A percentile compares a stretch with the other conserved stretches of the same genome.
phyloP scores from a whole-genome alignment of 108 stramenopile species.

The Nitzschia putrida region DNA sequence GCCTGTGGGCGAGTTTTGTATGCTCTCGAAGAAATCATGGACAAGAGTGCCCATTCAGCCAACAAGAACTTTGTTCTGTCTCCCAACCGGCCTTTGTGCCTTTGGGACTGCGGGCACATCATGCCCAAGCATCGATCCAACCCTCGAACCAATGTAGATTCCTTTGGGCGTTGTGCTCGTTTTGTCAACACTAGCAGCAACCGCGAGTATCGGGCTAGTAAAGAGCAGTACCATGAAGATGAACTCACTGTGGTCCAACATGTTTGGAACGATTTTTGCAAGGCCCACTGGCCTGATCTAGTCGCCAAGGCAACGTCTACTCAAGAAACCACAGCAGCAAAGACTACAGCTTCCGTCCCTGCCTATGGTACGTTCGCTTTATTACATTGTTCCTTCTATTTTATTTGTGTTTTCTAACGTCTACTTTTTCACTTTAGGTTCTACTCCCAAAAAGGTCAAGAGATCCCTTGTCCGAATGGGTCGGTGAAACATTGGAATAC shows the following conservation, averaged over 20 bases:
- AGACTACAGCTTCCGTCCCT: not conserved
- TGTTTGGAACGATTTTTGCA: constrained; percentile 44
- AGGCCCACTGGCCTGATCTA: constrained; percentile 35
- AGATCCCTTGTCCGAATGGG: constrained; percentile 4
- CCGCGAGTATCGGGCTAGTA: constrained; percentile 17
- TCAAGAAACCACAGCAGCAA: not conserved
- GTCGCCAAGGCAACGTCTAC: not conserved
- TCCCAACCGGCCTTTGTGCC: constrained; percentile 26
- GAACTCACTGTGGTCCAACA: constrained; percentile 23
- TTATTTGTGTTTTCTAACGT: no score
- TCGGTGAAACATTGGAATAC: not conserved
- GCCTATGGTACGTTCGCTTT: constrained; percentile 1
- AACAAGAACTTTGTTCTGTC: constrained; percentile 1
- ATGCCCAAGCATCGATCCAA: constrained; percentile 13
- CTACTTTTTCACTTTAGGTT: no score
- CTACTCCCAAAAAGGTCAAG: not conserved
- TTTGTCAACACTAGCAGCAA: constrained; percentile 22
- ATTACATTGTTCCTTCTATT: no score
- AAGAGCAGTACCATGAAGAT: constrained; percentile 40
- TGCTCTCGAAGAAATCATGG: constrained; percentile 37
- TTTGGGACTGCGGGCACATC: constrained; percentile 39
- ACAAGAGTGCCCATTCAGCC: constrained; percentile 14
- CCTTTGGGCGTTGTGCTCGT: constrained; percentile 35
- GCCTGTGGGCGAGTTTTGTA: constrained; percentile 42
- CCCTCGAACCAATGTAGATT: constrained; percentile 19